Percentiles rank a stretch among this genome's conserved stretches.
phyloP scores from a whole-genome alignment of 2,329 filamentous ascomycete species.

The Pseudohalonectria lignicola region DNA sequence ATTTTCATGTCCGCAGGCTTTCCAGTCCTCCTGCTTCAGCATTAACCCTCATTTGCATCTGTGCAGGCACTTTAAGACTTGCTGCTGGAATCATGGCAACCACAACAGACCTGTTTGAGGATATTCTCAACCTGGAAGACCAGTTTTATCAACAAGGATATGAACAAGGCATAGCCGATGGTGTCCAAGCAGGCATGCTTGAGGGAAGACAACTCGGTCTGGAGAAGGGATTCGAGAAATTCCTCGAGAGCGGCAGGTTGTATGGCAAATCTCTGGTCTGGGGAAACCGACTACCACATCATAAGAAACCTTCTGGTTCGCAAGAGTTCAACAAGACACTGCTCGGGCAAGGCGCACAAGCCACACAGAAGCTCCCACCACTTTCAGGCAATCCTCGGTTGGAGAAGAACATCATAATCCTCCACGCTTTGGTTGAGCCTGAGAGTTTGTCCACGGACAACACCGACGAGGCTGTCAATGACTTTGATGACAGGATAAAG shows the following conservation, averaged over 20 bases:
- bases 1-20: no score
- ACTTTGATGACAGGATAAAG: conserved; percentile 83
- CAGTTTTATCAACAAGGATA: conserved; percentile 78
- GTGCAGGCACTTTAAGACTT: no score
- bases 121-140: conserved; percentile 49
- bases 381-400: conserved; percentile 54
- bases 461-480: conserved; percentile 76
- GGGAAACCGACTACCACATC: conserved; percentile 53
- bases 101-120: conserved; percentile 38
- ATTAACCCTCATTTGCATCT: no score
- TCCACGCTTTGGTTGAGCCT: conserved; percentile 71
- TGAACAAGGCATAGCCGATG: conserved; percentile 62
- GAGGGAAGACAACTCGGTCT: conserved; percentile 88
- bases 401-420: conserved; percentile 61
- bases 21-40: no score
- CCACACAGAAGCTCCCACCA: conserved; percentile 17
- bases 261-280: conserved; percentile 76
- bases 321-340: conserved; percentile 1
- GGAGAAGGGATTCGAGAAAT: conserved; percentile 90
- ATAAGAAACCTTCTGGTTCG: neutral
- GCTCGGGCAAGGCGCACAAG: neutral
- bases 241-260: conserved; percentile 65
- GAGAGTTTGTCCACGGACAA: conserved; percentile 71
- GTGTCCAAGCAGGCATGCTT: conserved; percentile 63
- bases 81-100: no score